Conservation (phyloP, 495 filamentous ascomycete species). For the Lasiosphaeris hirsuta region DNA sequence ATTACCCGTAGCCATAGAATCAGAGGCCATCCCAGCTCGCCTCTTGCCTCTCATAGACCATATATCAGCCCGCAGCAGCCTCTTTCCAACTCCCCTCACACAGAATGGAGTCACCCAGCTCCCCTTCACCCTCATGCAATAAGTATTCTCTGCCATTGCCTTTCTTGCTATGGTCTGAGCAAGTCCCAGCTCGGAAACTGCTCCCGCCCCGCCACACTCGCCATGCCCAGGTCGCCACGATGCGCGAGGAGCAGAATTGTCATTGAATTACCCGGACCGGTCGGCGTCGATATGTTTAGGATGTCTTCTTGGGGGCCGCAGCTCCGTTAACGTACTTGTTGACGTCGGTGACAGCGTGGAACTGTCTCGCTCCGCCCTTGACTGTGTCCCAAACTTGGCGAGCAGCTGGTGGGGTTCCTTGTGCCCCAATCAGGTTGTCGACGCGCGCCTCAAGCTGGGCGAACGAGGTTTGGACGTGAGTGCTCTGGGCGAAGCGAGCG, state of each 20-base stretch:
- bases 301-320: constrained; percentile 51
- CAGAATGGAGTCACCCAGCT: too few species aligned
- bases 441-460: constrained; percentile 66
- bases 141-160: too few species aligned
- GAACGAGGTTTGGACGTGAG: constrained; percentile 81
- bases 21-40: background rate
- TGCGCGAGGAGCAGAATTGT: constrained; percentile 17
- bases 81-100: background rate
- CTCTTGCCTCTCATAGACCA: background rate
- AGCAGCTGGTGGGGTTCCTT: constrained; percentile 80
- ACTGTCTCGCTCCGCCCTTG: constrained; percentile 70
- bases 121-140: too few species aligned
- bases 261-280: background rate
- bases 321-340: constrained; percentile 61
- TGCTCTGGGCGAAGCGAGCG: constrained; percentile 84
- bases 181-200: background rate
- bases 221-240: constrained; percentile 14
- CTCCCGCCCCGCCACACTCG: background rate
- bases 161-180: background rate
- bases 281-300: constrained; percentile 21
- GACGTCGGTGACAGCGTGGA: constrained; percentile 74
- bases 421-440: constrained; percentile 78
- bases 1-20: background rate
- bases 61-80: background rate
- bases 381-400: constrained; percentile 78